Conservation (phyloP, 2,329 filamentous ascomycete genomes). For the Epichloe coenophiala region DNA sequence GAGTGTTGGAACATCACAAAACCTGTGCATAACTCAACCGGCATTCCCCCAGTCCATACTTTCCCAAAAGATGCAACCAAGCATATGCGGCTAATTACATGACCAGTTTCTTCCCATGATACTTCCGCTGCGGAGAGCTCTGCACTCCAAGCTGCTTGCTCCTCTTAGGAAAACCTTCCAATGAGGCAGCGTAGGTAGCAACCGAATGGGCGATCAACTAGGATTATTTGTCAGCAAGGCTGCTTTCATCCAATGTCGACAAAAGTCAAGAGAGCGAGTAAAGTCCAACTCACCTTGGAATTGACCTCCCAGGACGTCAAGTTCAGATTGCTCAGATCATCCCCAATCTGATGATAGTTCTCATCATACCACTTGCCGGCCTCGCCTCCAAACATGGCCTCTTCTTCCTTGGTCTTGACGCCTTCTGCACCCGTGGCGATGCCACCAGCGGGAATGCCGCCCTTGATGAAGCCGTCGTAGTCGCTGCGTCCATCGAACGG, state of each 20-base stretch:
- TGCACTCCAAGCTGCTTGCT: slow-evolving; percentile 15
- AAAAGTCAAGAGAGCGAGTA: slow-evolving; percentile 7
- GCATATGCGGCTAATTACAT: slow-evolving; percentile 21
- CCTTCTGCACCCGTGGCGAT: slow-evolving; percentile 68
- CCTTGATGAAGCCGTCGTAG: slow-evolving; percentile 63
- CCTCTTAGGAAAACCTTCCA: slow-evolving; percentile 51
- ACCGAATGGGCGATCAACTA: slow-evolving; percentile 58
- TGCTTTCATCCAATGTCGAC: background rate
- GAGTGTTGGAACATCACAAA: too few species aligned
- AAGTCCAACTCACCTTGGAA: slow-evolving; percentile 33
- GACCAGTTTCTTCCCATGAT: slow-evolving; percentile 34
- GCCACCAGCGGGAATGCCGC: slow-evolving; percentile 60
- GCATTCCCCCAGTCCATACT: too few species aligned
- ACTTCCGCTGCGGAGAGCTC: slow-evolving; percentile 26
- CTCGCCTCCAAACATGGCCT: slow-evolving; percentile 53
- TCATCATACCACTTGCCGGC: slow-evolving; percentile 47
- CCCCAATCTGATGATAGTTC: slow-evolving; percentile 50
- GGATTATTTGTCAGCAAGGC: background rate
- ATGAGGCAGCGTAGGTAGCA: slow-evolving; percentile 53
- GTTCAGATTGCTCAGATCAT: slow-evolving; percentile 44
- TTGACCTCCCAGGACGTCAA: slow-evolving; percentile 47
- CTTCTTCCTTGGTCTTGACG: slow-evolving; percentile 57
- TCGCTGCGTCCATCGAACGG: slow-evolving; percentile 70
- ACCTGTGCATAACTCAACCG: too few species aligned
- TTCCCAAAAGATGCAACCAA: too few species aligned